Evolutionary conservation across 257 asterid species (phyloP).

Genomic region (Anisodus tanguticus): DNA sequence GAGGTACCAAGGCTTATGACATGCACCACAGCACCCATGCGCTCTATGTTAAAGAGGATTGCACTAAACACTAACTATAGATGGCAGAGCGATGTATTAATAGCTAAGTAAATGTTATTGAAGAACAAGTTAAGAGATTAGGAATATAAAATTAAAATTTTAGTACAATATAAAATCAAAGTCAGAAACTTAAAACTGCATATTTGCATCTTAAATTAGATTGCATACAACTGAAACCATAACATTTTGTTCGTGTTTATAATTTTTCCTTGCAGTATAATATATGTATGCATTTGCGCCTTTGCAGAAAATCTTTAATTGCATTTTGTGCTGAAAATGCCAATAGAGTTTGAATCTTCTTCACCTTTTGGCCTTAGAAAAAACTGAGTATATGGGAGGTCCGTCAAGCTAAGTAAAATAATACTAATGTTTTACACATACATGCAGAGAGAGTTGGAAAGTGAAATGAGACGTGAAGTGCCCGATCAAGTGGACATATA

Average conservation of each 20-base stretch:
- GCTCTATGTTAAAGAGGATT: neutral
- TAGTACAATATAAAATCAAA: neutral
- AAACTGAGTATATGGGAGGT: neutral
- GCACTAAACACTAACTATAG: conserved; percentile 4
- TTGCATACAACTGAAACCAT: too few species aligned
- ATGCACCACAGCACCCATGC: neutral
- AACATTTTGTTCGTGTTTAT: neutral
- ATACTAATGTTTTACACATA: neutral
- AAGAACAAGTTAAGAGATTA: neutral
- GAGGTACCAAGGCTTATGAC: neutral
- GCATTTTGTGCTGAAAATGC: neutral
- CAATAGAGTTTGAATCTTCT: neutral
- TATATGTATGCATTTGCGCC: neutral
- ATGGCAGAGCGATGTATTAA: neutral
- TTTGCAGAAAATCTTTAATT: neutral
- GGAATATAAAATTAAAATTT: neutral
- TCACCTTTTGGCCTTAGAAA: neutral
- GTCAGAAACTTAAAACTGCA: too few species aligned
- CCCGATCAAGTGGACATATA: neutral
- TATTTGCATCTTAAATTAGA: too few species aligned
- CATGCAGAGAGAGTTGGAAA: neutral
- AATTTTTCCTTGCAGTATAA: neutral
- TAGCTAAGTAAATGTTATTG: neutral
- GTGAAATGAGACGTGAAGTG: neutral
- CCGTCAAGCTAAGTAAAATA: neutral